Base-by-base conservation (phyloP, 768 basidiomycete genomes). In the Hypsizygus marmoreus region DNA sequence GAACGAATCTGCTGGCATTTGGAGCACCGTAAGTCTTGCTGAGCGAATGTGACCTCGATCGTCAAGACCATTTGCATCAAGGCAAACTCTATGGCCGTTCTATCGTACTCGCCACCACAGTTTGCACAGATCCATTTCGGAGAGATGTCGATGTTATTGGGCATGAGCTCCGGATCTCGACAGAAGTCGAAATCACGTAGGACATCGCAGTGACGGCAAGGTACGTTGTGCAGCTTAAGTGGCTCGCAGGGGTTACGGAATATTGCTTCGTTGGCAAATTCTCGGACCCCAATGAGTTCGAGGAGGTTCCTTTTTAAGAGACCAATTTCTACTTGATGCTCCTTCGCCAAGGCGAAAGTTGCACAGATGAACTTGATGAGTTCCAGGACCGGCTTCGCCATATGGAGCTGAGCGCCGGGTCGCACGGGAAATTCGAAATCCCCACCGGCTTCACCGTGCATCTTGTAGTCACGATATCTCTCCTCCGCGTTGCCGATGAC, bases 151-250 rank as follows among this genome's bases (percentile, higher is more conserved):
- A 68, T 52, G 57, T 75, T 68, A 52, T 71, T 72, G 8, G 90
- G 84, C 32, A 91, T 72, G 30, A 97, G 75, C 47, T 92, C 88
- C 9, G 83, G 77, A 66, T 98, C 95, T 12, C 95, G 82, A 62
- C 95, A 97, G 59, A 99, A 89, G 65, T 99, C 97, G 58, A 99
- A 90, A 63, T 95, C 93, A 2, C 88, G 81, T 49, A 94, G 75
- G 11, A 73, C 68, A 63, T 93, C 94, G 67, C 91, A 98, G 57
- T 85, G 80, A 31, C 80, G 82, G 62, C 95, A 97, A 23, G 95
- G 89, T 28, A 97, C 87, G 62, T 90, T 90, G 33, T 84, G 73
- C 20, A 98, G 65, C 55, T 88, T 87, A 44, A 95, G 76, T 7
- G 90, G 82, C 61, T 92, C 86, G 69, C 94, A 97, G 0, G 95